Evolutionary conservation across 176 grass and related monocot genomes (phyloP).

Genomic region (Puccinellia tenuiflora): DNA sequence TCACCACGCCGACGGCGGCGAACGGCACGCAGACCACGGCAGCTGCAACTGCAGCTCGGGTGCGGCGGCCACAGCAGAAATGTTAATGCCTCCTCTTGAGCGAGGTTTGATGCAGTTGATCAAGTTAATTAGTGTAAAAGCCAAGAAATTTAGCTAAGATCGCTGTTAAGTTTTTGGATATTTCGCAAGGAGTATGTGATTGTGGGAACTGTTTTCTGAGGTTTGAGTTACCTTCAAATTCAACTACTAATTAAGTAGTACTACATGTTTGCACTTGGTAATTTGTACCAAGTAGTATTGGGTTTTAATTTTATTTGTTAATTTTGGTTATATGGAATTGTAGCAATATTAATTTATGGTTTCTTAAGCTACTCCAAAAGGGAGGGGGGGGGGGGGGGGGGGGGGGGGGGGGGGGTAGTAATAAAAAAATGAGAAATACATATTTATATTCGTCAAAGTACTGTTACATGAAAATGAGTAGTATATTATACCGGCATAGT

Average conservation of each 20-base stretch:
- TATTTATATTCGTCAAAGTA: background rate
- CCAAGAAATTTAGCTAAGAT: background rate
- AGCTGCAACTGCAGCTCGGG: constrained; percentile 44
- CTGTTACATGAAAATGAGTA: background rate
- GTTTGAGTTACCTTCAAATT: constrained; percentile 16
- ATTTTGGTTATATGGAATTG: background rate
- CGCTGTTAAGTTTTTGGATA: constrained; percentile 24
- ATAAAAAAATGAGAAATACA: background rate
- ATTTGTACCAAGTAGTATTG: background rate
- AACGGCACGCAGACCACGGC: constrained; percentile 33
- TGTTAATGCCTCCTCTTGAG: constrained; percentile 35
- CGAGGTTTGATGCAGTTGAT: background rate
- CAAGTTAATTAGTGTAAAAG: constrained; percentile 35
- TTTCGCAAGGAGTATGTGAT: background rate
- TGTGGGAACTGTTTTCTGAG: background rate
- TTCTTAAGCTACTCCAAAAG: background rate
- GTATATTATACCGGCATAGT: no score
- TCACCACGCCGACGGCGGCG: background rate
- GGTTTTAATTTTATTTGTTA: background rate
- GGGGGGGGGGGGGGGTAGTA: no score
- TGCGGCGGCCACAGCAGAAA: constrained; percentile 46
- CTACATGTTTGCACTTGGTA: background rate
- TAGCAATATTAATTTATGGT: background rate
- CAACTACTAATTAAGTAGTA: background rate
- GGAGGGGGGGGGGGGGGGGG: no score